Evolutionary conservation across 2,329 filamentous ascomycete species (phyloP).

Genomic region (Aureobasidium melanogenum): DNA sequence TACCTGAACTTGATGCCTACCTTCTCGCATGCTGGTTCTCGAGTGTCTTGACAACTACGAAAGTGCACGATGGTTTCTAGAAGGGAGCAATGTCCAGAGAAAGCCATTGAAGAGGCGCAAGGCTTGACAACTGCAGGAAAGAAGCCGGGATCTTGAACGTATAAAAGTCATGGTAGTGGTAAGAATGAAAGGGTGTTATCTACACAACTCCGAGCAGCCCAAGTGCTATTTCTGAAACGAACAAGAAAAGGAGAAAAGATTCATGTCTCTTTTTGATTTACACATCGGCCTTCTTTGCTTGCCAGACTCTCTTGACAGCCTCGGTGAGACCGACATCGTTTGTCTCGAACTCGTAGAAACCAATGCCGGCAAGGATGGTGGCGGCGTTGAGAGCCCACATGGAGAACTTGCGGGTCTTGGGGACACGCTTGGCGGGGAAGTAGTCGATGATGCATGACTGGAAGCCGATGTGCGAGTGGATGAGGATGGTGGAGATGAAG

Average conservation of each 20-base stretch:
- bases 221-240: neutral
- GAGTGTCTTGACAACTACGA: too few species aligned
- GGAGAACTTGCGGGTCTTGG: conserved; percentile 56
- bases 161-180: neutral
- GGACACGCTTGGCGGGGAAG: conserved; percentile 63
- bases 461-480: conserved; percentile 96
- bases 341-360: conserved; percentile 97
- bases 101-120: neutral
- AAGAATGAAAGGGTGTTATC: conserved; percentile 8
- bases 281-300: conserved; percentile 44
- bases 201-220: conserved; percentile 10
- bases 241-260: neutral
- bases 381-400: conserved; percentile 71
- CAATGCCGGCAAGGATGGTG: conserved; percentile 74
- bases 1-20: too few species aligned
- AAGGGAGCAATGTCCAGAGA: neutral
- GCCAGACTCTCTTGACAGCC: conserved; percentile 82
- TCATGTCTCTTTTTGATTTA: neutral
- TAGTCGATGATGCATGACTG: conserved; percentile 85
- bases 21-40: too few species aligned
- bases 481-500: conserved; percentile 70
- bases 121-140: neutral
- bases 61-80: too few species aligned
- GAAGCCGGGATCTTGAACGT: neutral
- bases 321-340: conserved; percentile 94